These are phyloP conservation scores for Cladophialophora bantiana DNA, from an alignment of 2,329 filamentous ascomycete species.

Conservation along the genomic window DNA sequence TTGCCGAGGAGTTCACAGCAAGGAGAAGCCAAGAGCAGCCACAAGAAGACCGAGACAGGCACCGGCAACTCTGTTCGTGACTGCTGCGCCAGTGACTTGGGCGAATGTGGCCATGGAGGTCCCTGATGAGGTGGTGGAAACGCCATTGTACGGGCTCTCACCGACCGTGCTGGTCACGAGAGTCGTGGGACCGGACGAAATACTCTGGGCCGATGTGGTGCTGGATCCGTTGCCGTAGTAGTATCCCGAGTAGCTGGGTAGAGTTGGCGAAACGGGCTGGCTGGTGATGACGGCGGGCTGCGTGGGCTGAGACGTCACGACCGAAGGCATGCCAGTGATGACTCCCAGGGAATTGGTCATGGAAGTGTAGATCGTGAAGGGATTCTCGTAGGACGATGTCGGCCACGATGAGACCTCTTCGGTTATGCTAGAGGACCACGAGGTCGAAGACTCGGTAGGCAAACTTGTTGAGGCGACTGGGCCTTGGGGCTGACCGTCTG, in stretches of 20 bases:
- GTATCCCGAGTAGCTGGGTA: conserved; percentile 44
- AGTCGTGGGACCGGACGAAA: conserved; percentile 18
- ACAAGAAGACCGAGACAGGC: conserved; percentile 53
- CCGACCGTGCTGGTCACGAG: conserved; percentile 43
- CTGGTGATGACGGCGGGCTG: conserved; percentile 46
- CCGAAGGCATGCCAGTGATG: conserved; percentile 56
- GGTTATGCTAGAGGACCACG: conserved; percentile 8
- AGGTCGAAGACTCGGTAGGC: neutral
- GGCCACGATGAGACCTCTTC: conserved; percentile 4
- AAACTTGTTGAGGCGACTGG: conserved; percentile 12
- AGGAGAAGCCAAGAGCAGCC: conserved; percentile 41
- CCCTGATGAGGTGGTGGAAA: conserved; percentile 20
- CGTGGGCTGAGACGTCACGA: conserved; percentile 47
- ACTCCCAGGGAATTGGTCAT: conserved; percentile 59
- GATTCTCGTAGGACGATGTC: conserved; percentile 49
- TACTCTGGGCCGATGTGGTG: conserved; percentile 49
- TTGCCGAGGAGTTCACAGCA: conserved; percentile 26
- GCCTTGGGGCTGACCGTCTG: conserved; percentile 36
- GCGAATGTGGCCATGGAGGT: conserved; percentile 41
- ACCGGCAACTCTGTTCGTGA: conserved; percentile 48
- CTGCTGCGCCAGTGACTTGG: conserved; percentile 48
- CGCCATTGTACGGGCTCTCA: conserved; percentile 9
- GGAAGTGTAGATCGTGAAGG: conserved; percentile 53
- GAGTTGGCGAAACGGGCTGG: conserved; percentile 44
- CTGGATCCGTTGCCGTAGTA: conserved; percentile 31